Base-by-base conservation (phyloP, 225 moss, liverwort and hornwort species). In the Pleurozium schreberi region DNA sequence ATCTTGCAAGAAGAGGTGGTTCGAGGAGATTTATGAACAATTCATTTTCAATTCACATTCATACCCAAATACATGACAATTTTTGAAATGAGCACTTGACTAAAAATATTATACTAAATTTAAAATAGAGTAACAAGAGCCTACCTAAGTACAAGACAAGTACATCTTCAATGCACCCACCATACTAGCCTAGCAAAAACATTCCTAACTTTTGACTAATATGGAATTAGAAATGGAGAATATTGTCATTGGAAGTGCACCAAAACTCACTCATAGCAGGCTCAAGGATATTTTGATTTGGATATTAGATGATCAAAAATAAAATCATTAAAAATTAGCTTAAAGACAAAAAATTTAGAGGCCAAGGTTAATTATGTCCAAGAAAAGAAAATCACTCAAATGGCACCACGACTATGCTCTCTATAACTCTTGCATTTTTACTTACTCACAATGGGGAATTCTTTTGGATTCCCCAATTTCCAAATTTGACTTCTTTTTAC, bases 331-430 rank as follows among this genome's bases (percentile, higher is more conserved):
- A 71, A 38, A 71, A 0, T 43, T 43, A 43, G 9, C 1, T 16
- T 5, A 43, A 27, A 71, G 2, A 27, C 8, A 43, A 27, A 73
- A 18, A 47, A 11, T 74, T 6, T 47, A 47, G 31, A 74, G 2
- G 11, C 30, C 2, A 45, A 17, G 6, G 4, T 7, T 31, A 74
- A 47, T 74, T 7, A 49, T 47, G 7, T 31, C 6, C 0, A 11
- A 31, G 8, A 47, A 42, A 18, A 4, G 7, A 45, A 31, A 74
- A 31, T 31, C 7, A 47, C 49, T 31, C 19, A 47, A 74, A 19
- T 30, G 7, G 11, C 31, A 74, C 31, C 7, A 19, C 2, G 2
- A 0, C 2, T 9, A 0, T 10, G 1, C 18, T 10, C 31, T 74
- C 11, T 31, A 49, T 11, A 49, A 19, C 27, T 31, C 6, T 49